These are phyloP conservation scores for Yamadazyma epiphylla DNA, from an alignment of 1,139 yeast genomes.

Conservation along the genomic window DNA sequence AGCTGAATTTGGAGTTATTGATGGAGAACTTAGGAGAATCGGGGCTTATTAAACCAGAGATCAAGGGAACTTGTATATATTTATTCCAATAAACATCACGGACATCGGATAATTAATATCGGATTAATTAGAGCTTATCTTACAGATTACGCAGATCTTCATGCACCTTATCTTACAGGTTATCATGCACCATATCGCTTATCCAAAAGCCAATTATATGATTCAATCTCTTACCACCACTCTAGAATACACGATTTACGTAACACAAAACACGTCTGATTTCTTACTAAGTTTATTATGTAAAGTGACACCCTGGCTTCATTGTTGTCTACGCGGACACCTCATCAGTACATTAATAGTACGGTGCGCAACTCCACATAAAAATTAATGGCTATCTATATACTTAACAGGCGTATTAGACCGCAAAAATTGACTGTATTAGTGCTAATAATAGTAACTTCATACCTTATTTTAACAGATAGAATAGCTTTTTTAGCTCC, in stretches of 20 bases:
- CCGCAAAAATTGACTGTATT: not conserved
- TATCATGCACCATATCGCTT: too few species aligned
- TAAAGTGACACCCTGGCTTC: not conserved
- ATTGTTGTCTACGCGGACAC: too few species aligned
- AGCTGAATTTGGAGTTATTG: not conserved
- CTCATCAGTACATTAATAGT: too few species aligned
- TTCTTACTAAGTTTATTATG: slow-evolving; percentile 3
- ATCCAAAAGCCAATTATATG: too few species aligned
- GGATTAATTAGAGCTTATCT: too few species aligned
- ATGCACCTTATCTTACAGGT: too few species aligned
- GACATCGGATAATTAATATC: too few species aligned
- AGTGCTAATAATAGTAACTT: too few species aligned
- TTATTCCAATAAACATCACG: not conserved
- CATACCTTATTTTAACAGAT: too few species aligned
- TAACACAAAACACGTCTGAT: not conserved
- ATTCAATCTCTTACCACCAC: too few species aligned
- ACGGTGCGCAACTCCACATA: too few species aligned
- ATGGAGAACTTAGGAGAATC: not conserved
- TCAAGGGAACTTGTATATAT: not conserved
- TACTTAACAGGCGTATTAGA: slow-evolving; percentile 1
- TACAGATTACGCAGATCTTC: too few species aligned
- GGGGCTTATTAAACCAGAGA: not conserved
- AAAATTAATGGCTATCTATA: not conserved
- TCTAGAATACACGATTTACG: not conserved
- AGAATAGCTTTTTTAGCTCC: not conserved